A percentile compares a stretch with the other conserved stretches of the same genome.
These are phyloP conservation scores for Simmondsia chinensis DNA, from an alignment of 148 eudicot species.

Conservation along the genomic window DNA sequence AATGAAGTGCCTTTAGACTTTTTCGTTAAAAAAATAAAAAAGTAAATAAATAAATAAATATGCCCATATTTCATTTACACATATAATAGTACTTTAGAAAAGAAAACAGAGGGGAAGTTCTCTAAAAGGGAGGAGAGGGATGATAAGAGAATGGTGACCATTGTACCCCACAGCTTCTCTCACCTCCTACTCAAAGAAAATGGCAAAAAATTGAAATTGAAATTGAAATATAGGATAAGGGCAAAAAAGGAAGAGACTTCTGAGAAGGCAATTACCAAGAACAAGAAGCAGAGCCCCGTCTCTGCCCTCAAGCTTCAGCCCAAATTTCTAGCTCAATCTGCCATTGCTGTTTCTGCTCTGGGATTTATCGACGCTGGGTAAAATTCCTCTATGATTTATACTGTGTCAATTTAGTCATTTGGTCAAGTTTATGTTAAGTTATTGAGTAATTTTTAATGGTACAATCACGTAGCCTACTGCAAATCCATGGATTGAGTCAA, in stretches of 20 bases:
- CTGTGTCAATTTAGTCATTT: not conserved
- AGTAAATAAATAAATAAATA: no score
- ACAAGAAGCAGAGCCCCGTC: constrained; percentile 7
- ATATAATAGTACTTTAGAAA: no score
- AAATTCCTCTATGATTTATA: not conserved
- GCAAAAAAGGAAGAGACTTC: constrained; percentile 26
- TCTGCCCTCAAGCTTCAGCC: constrained; percentile 19
- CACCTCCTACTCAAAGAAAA: constrained; percentile 7
- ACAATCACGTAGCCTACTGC: no score
- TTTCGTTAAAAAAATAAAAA: no score
- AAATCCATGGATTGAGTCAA: no score
- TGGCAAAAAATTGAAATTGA: constrained; percentile 10
- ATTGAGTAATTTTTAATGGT: no score
- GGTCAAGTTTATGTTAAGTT: no score
- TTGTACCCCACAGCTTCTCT: constrained; percentile 9
- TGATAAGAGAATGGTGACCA: constrained; percentile 27
- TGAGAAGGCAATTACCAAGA: constrained; percentile 16
- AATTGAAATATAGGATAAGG: not conserved
- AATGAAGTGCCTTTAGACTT: no score
- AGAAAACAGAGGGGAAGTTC: no score
- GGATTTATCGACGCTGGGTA: constrained; percentile 97
- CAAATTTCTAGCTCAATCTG: constrained; percentile 46
- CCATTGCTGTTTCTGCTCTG: constrained; percentile 49
- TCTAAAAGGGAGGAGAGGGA: no score
- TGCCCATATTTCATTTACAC: no score